These are phyloP conservation scores for Boletus rubropictus DNA, from an alignment of 768 basidiomycete genomes.

Conservation along the genomic window DNA sequence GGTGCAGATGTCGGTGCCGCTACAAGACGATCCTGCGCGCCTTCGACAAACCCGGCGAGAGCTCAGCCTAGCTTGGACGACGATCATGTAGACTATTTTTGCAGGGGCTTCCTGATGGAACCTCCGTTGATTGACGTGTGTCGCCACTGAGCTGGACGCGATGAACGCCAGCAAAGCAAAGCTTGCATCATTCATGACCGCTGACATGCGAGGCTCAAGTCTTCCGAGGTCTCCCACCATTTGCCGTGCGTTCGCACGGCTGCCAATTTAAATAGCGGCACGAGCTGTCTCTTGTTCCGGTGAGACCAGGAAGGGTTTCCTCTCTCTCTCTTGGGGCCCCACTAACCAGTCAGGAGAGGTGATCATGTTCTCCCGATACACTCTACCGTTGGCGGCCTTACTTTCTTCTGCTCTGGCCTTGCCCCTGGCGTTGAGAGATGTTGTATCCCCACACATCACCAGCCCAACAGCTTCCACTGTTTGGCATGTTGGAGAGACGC, in stretches of 20 bases:
- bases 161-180: not conserved
- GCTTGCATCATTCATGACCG: not conserved
- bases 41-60: not conserved
- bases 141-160: not conserved
- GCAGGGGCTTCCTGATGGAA: conserved; percentile 8
- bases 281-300: conserved; percentile 1
- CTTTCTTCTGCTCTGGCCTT: conserved; percentile 23
- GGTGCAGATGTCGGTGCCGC: conserved; percentile 3
- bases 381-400: conserved; percentile 19
- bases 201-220: not conserved
- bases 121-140: conserved; percentile 4
- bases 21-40: not conserved
- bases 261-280: conserved; percentile 15
- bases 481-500: conserved; percentile 40
- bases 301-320: conserved; percentile 14
- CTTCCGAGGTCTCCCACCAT: too few relatives aligned
- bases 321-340: conserved; percentile 10
- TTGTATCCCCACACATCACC: conserved; percentile 44
- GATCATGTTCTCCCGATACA: conserved; percentile 22
- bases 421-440: conserved; percentile 38
- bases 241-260: conserved; percentile 25
- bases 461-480: conserved; percentile 37
- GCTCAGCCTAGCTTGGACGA: not conserved
- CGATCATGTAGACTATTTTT: conserved; percentile 5
- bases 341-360: conserved; percentile 11